Evolutionary conservation across 371 early-diverging fungal genomes (phyloP), one percentile per base, ranked within the genome.

Genomic region (Mucor indicus): DNA sequence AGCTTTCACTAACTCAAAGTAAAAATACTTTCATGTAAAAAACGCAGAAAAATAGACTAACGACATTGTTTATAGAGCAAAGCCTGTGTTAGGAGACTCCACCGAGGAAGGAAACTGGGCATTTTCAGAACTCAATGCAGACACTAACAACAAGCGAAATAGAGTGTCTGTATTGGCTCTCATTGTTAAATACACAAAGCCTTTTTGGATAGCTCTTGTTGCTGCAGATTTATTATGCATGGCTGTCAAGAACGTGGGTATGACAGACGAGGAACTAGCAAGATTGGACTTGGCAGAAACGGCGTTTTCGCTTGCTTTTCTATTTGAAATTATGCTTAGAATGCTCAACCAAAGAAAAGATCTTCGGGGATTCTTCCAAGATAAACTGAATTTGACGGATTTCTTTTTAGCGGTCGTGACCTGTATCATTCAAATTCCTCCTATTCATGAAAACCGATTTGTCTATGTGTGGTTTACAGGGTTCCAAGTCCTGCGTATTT

Each of bases 401-500:
- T 44, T 77, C 27, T 38, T 77, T 21, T 53, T 86, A 42, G 81
- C 79, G 2, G 23, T 77, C 12, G 42, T 77, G 1, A 81, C 84
- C 0, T 65, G 77, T 25, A 54, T 76, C 5, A 80, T 83, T 27
- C 77, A 75, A 38, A 70, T 80, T 22, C 80, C 81, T 6, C 41
- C 65, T 6, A 77, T 83, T 44, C 73, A 58, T 4, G 23, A 56
- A 9, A 49, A 66, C 10, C 64, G 46, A 1, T 33, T 38, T 16
- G 67, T 60, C 2, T 85, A 81, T 57, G 64, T 78, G 6, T 86
- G 81, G 61, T 60, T 86, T 20, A 76, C 83, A 3, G 76, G 77
- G 2, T 86, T 86, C 50, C 84, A 81, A 44, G 73, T 84, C 0
- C 33, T 80, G 7, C 69, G 87, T 38, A 69, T 75, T 20, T 86